Base-by-base conservation (phyloP, 108 stramenopile genomes). In the Skeletonema marinoi region DNA sequence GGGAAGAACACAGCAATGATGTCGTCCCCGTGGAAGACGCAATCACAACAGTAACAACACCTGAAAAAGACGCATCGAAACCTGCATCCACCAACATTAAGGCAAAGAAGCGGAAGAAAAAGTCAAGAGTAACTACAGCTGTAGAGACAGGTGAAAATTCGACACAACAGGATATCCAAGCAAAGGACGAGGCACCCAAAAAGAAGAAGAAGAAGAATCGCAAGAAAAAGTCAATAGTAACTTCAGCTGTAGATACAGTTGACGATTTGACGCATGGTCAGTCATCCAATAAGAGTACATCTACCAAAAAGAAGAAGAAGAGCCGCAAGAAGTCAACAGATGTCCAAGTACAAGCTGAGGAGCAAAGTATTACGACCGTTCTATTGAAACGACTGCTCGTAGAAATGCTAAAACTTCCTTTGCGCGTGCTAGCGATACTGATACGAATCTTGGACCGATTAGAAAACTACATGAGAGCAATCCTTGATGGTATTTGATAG, bases 391-490 rank as follows among this genome's bases (percentile, higher is more conserved):
- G 51, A 11, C 30, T 75, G n/a, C 25, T 70, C 19, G 31, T 81
- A 46, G 80, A 81, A 59, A 73, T 75, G 38, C 19, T 81, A 8
- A 74, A 81, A 68, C 59, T 81, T 11, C 80, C 80, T 14, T 63
- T 81, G 17, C 63, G 74, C 8, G 58, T 81, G 50, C 32, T 81
- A 25, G 64, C 64, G 4, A 65, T 66, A 17, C 2, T 81, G 61
- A 62, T 81, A 32, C 46, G n/a, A 39, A 21, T 75, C 12, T 41
- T 81, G 7, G 30, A 42, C 3, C 33, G 32, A 12, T 12, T 80
- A 35, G 71, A 72, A 67, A 64, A 61, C 29, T 32, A 31, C 30
- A 51, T 79, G 71, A 66, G 71, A 42, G 60, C 56, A 14, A 60
- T 73, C 50, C 31, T 73, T 31, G 78, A 79, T 79, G 42, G 46